These are phyloP conservation scores for Acanthamoeba lenticulata DNA, from an alignment of 208 protist genomes.

Conservation along the genomic window DNA sequence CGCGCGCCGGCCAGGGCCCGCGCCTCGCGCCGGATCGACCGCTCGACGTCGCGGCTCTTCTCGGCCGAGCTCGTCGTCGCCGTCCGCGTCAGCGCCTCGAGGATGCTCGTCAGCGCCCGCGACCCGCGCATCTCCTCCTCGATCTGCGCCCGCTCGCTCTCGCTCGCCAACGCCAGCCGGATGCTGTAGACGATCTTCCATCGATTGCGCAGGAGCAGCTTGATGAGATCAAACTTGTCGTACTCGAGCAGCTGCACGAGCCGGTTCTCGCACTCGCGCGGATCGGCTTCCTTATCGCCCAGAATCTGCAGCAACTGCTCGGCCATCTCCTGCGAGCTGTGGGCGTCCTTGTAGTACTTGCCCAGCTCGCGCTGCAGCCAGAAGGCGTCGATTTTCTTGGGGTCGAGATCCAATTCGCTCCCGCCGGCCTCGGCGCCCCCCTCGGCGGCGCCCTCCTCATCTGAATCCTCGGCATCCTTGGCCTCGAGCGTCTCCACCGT, in stretches of 20 bases:
- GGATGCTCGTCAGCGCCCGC: slow-evolving; percentile 54
- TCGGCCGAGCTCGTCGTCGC: background rate
- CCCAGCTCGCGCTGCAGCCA: slow-evolving; percentile 92
- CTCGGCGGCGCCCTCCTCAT: background rate
- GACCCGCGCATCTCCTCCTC: slow-evolving; percentile 86
- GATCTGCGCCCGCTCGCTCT: slow-evolving; percentile 83
- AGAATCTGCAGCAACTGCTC: slow-evolving; percentile 89
- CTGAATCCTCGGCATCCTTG: background rate
- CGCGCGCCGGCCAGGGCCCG: background rate
- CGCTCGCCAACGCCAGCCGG: slow-evolving; percentile 79
- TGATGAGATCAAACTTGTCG: slow-evolving; percentile 93
- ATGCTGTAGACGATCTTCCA: slow-evolving; percentile 85
- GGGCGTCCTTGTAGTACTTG: slow-evolving; percentile 85
- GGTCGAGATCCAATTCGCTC: slow-evolving; percentile 74
- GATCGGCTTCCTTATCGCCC: slow-evolving; percentile 69
- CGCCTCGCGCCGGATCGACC: slow-evolving; percentile 50
- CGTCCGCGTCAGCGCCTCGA: slow-evolving; percentile 69
- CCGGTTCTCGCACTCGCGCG: slow-evolving; percentile 89
- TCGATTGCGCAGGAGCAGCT: slow-evolving; percentile 87
- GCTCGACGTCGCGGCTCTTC: slow-evolving; percentile 54
- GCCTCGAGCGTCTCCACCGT: slow-evolving; percentile 46
- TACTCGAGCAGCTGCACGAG: slow-evolving; percentile 89
- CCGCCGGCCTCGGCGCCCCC: too few species aligned
- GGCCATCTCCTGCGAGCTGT: slow-evolving; percentile 85
- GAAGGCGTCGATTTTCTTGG: slow-evolving; percentile 89